Conservation (phyloP, 352 stramenopile species). For the Phytophthora constricta region DNA sequence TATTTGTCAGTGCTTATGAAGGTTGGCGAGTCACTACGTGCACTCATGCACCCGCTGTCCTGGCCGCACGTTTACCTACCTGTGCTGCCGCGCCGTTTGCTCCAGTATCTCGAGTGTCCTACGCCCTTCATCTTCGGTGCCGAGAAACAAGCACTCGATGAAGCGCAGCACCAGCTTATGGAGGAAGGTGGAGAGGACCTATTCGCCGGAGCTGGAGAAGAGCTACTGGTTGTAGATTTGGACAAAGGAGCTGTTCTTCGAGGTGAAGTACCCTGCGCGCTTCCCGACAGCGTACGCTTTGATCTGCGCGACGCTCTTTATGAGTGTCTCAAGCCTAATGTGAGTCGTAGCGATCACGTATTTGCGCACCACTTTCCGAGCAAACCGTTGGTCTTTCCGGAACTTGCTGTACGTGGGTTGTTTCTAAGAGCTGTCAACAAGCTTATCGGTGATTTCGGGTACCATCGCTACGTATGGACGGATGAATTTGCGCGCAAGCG, state of each 20-base stretch:
- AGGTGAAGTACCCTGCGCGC: conserved; percentile 56
- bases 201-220: conserved; percentile 58
- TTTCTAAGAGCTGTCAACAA: conserved; percentile 71
- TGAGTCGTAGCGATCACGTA: conserved; percentile 76
- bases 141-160: conserved; percentile 66
- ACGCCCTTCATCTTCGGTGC: conserved; percentile 89
- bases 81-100: conserved; percentile 77
- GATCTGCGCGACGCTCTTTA: conserved; percentile 61
- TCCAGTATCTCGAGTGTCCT: conserved; percentile 87
- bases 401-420: conserved; percentile 69
- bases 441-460: conserved; percentile 86
- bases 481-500: conserved; percentile 83
- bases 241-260: conserved; percentile 67
- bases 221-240: conserved; percentile 78
- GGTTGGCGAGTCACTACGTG: conserved; percentile 74
- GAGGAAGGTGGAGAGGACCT: conserved; percentile 52
- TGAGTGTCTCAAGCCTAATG: conserved; percentile 72
- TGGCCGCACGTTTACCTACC: conserved; percentile 91
- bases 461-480: conserved; percentile 85
- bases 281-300: conserved; percentile 56
- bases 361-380: conserved; percentile 73
- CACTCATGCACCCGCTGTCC: conserved; percentile 85
- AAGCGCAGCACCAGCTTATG: conserved; percentile 51
- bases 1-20: conserved; percentile 87
- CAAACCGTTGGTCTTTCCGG: conserved; percentile 75